phyloP scores from a whole-genome alignment of 768 basidiomycete species.

The Phylloporus arenicola region DNA sequence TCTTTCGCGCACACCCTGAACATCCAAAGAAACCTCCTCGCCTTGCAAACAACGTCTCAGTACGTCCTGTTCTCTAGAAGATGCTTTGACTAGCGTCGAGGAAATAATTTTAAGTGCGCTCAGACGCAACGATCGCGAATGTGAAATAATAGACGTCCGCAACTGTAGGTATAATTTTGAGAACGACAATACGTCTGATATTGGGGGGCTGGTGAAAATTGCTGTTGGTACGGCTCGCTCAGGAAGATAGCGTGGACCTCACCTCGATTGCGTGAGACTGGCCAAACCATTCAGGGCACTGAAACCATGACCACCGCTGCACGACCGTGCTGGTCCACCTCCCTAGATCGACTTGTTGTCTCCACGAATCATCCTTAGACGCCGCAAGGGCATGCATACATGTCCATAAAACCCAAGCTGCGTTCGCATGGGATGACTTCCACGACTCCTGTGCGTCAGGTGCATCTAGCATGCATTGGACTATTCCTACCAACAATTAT shows the following conservation, averaged over 20 bases:
- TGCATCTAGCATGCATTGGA: conserved; percentile 36
- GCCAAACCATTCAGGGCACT: conserved; percentile 51
- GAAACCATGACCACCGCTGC: conserved; percentile 54
- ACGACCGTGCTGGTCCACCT: conserved; percentile 44
- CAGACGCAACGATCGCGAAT: conserved; percentile 62
- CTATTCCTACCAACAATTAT: conserved; percentile 38
- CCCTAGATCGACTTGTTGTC: conserved; percentile 39
- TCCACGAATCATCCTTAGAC: conserved; percentile 44
- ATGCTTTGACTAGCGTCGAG: conserved; percentile 43
- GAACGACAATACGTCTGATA: conserved; percentile 32
- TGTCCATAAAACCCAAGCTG: conserved; percentile 54
- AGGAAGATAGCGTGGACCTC: conserved; percentile 2
- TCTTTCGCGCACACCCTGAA: conserved; percentile 79
- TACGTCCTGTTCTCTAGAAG: conserved; percentile 45
- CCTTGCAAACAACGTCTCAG: conserved; percentile 69
- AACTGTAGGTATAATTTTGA: conserved; percentile 51
- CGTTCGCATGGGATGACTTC: conserved; percentile 34
- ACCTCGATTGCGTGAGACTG: conserved; percentile 45
- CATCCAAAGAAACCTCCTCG: conserved; percentile 74
- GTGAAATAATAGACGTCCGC: conserved; percentile 57
- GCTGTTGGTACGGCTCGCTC: not conserved
- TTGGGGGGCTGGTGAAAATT: conserved; percentile 13
- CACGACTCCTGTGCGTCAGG: conserved; percentile 28
- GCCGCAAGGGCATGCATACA: conserved; percentile 49
- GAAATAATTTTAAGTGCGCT: conserved; percentile 52